phyloP scores from a whole-genome alignment of 441 rosid species.

The Daphne laureola region DNA sequence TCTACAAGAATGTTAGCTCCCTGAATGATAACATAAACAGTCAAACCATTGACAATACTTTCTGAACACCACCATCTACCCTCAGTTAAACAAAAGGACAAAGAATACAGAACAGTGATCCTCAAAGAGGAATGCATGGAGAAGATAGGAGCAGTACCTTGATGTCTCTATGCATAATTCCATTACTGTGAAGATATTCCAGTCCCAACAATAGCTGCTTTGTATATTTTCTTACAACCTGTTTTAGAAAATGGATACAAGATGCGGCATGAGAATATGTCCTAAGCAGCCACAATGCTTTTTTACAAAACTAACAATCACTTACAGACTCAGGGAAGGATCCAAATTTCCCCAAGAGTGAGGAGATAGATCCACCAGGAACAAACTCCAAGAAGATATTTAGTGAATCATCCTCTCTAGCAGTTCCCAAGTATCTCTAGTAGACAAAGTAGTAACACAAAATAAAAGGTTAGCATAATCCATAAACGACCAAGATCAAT shows the following conservation, averaged over 20 bases:
- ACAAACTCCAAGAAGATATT: slow-evolving; percentile 70
- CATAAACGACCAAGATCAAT: slow-evolving; percentile 5
- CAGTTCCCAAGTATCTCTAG: slow-evolving; percentile 75
- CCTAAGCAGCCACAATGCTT: slow-evolving; percentile 8
- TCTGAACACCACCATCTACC: slow-evolving; percentile 1
- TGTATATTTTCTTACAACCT: slow-evolving; percentile 60
- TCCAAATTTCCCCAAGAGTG: slow-evolving; percentile 63
- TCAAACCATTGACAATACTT: slow-evolving; percentile 6
- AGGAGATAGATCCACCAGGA: slow-evolving; percentile 72
- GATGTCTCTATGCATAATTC: slow-evolving; percentile 79
- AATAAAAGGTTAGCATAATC: slow-evolving; percentile 1
- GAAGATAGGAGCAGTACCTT: slow-evolving; percentile 32
- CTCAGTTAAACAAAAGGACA: not conserved
- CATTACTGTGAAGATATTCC: slow-evolving; percentile 65
- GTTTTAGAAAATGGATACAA: slow-evolving; percentile 2
- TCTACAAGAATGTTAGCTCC: slow-evolving; percentile 81
- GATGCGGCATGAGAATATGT: slow-evolving; percentile 2
- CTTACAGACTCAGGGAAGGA: slow-evolving; percentile 74
- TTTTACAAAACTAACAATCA: slow-evolving; percentile 17
- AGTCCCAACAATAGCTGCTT: slow-evolving; percentile 56
- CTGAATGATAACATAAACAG: slow-evolving; percentile 22
- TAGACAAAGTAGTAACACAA: not conserved
- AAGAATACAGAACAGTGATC: not conserved
- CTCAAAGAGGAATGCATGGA: not conserved
- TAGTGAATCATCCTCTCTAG: slow-evolving; percentile 55